Base-by-base conservation (phyloP, 495 filamentous ascomycete genomes). In the Penicillium pulvis region DNA sequence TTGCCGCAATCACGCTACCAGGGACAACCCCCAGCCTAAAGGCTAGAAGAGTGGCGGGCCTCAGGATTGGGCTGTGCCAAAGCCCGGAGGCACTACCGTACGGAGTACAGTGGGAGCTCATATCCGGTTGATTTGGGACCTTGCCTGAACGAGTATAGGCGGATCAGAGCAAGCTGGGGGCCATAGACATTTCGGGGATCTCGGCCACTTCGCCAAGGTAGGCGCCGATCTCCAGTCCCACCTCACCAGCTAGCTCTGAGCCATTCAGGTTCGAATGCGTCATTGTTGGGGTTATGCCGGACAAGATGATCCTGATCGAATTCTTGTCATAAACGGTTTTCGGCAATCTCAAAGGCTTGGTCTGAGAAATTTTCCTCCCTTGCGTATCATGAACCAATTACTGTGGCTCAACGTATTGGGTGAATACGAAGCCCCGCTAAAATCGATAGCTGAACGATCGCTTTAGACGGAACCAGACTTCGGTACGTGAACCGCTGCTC, bases 381-480 rank as follows among this genome's bases (percentile, higher is more conserved):
- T 31, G 24, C 2, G 17, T 7, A 30, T 49, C 12, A 31, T 19
- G 26, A 33, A 44, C 14, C 24, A 35, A 43, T 23, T 26, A 19
- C 17, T 55, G 42, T 47, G n/a, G 28, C 9, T 19, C 1, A 35
- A 28, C 41, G 16, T 16, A 16, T 50, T 28, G 26, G 28, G 20
- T n/a, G 6, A 24, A 8, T 35, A 39, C 20, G 9, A 14, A 49
- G 26, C 26, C 24, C 24, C 46, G 19, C 31, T 48, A 47, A 53
- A 35, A 17, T 30, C 26, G 20, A 53, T 47, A 52, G 33, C 42
- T 47, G 44, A 43, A n/a, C 33, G 57, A 55, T 59, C 51, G 51
- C 57, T 50, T 41, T 54, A 26, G 42, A 33, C 51, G 31, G 56
- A 48, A 55, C 42, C 45, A 31, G 35, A 56, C 19, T 59, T 43